Percentiles rank a stretch among this genome's conserved stretches.
phyloP scores from a whole-genome alignment of 495 filamentous ascomycete genomes.

The Monascus purpureus region DNA sequence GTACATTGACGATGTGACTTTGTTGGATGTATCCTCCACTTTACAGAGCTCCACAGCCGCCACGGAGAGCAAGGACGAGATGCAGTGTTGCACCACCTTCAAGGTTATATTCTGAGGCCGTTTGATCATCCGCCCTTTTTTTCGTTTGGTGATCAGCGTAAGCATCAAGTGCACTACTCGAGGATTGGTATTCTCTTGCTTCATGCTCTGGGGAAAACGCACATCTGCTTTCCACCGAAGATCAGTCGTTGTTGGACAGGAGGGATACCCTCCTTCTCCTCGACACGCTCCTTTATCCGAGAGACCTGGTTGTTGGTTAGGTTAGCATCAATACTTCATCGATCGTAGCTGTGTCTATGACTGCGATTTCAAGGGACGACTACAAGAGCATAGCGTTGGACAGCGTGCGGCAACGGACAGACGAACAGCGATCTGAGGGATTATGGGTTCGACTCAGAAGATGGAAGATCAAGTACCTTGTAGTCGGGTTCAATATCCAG shows the following conservation, averaged over 20 bases:
- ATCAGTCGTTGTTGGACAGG: slow-evolving; percentile 95
- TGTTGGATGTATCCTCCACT: too few relatives aligned
- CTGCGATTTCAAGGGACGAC: too few relatives aligned
- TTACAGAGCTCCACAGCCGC: slow-evolving; percentile 48
- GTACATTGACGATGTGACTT: too few relatives aligned
- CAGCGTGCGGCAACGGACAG: too few relatives aligned
- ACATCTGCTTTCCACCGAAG: slow-evolving; percentile 97
- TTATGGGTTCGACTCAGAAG: too few relatives aligned
- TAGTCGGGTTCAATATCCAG: slow-evolving; percentile 90
- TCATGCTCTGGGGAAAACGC: slow-evolving; percentile 16
- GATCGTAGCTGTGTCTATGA: too few relatives aligned
- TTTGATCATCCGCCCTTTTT: slow-evolving; percentile 79
- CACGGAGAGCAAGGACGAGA: slow-evolving; percentile 84
- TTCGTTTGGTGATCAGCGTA: background rate
- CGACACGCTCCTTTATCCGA: slow-evolving; percentile 93
- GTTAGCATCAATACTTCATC: background rate
- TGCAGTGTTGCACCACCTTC: slow-evolving; percentile 90
- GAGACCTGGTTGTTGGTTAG: slow-evolving; percentile 45
- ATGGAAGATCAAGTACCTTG: slow-evolving; percentile 42
- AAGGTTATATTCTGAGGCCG: slow-evolving; percentile 70
- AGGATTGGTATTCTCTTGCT: too few relatives aligned
- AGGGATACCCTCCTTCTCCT: slow-evolving; percentile 97
- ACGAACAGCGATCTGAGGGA: too few relatives aligned
- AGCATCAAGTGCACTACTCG: too few relatives aligned
- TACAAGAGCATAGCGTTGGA: too few relatives aligned